Conservation (phyloP, 2,329 filamentous ascomycete genomes). For the Aspergillus sp. region DNA sequence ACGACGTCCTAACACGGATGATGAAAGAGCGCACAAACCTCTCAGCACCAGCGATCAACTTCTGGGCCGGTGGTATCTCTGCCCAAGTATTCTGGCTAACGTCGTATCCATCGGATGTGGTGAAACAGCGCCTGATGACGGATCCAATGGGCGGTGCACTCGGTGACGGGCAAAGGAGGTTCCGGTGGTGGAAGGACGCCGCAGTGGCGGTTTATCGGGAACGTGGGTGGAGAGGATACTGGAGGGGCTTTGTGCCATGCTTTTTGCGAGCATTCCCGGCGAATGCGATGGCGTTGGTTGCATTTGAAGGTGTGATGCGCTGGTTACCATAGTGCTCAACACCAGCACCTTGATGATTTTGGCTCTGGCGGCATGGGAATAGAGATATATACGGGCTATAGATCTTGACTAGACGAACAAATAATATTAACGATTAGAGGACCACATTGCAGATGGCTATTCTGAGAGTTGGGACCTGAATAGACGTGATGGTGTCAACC, state of each 20-base stretch:
- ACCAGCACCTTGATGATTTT: neutral
- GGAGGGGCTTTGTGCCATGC: slow-evolving; percentile 90
- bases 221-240: slow-evolving; percentile 76
- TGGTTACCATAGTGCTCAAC: slow-evolving; percentile 34
- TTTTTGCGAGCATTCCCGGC: slow-evolving; percentile 93
- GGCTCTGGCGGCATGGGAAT: neutral
- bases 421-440: neutral
- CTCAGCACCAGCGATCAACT: slow-evolving; percentile 80
- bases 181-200: slow-evolving; percentile 75
- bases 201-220: slow-evolving; percentile 75
- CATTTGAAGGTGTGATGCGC: slow-evolving; percentile 90
- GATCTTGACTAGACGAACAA: slow-evolving; percentile 9
- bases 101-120: slow-evolving; percentile 86
- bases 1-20: slow-evolving; percentile 75
- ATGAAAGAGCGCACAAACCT: slow-evolving; percentile 68
- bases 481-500: neutral
- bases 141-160: slow-evolving; percentile 75
- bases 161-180: slow-evolving; percentile 66
- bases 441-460: neutral
- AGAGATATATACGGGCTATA: slow-evolving; percentile 2
- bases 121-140: slow-evolving; percentile 97
- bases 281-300: slow-evolving; percentile 89
- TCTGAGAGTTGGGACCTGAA: neutral
- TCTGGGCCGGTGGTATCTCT: slow-evolving; percentile 92
- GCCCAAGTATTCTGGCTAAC: slow-evolving; percentile 95